Conservation (phyloP, 2,329 filamentous ascomycete species). For the Cladosporium sp. region DNA sequence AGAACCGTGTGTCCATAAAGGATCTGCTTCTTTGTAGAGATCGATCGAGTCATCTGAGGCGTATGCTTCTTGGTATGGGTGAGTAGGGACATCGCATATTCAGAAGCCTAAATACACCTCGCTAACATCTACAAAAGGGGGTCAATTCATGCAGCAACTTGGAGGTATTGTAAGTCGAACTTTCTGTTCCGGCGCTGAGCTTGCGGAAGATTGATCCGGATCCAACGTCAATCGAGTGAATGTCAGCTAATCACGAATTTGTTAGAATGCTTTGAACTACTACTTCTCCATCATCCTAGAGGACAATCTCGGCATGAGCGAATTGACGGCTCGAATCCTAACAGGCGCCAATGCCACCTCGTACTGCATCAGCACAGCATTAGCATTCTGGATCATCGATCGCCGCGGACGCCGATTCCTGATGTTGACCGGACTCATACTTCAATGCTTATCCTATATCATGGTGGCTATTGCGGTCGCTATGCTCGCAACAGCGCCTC, state of each 20-base stretch:
- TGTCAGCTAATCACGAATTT: neutral
- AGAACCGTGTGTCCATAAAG: conserved; percentile 13
- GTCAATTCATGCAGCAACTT: conserved; percentile 58
- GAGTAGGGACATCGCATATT: neutral
- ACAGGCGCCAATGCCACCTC: conserved; percentile 15
- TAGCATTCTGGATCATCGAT: conserved; percentile 18
- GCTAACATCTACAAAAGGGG: neutral
- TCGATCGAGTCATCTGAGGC: conserved; percentile 13
- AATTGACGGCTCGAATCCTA: conserved; percentile 14
- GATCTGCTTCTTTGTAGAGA: conserved; percentile 14
- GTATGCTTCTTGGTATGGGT: conserved; percentile 16
- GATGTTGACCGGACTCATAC: conserved; percentile 13
- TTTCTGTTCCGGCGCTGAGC: no score
- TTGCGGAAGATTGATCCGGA: no score
- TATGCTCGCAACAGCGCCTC: conserved; percentile 9
- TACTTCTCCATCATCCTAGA: conserved; percentile 16
- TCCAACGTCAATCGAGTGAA: conserved; percentile 19
- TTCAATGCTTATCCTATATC: conserved; percentile 14
- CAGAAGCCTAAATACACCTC: neutral
- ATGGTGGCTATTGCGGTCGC: conserved; percentile 15
- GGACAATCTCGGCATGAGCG: conserved; percentile 15
- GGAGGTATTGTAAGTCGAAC: conserved; percentile 26
- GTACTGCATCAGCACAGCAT: conserved; percentile 14
- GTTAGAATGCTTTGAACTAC: conserved; percentile 35
- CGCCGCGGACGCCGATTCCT: conserved; percentile 13